Conservation (phyloP, 2,329 filamentous ascomycete species). For the Myriosclerotinia curreyana region DNA sequence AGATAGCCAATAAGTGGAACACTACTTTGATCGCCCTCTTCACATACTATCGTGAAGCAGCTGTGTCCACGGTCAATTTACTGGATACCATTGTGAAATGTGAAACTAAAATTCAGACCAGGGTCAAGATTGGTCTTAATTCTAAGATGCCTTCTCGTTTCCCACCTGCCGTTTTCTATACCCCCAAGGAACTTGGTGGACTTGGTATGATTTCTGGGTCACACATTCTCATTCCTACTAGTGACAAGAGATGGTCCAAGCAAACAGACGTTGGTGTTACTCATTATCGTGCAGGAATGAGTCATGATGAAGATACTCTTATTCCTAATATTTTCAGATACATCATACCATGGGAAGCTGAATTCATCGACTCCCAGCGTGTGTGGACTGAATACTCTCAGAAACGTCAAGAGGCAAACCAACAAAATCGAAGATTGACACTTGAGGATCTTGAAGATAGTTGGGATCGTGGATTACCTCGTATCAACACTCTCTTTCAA, state of each 20-base stretch:
- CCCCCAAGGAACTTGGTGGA: slow-evolving; percentile 94
- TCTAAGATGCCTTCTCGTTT: slow-evolving; percentile 99
- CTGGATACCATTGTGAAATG: slow-evolving; percentile 99
- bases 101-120: slow-evolving; percentile 98
- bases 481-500: slow-evolving; percentile 98
- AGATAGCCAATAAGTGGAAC: slow-evolving; percentile 99
- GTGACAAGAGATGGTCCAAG: slow-evolving; percentile 97
- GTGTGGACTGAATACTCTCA: slow-evolving; percentile 99
- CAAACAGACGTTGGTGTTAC: slow-evolving; percentile 97
- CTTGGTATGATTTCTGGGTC: slow-evolving; percentile 98
- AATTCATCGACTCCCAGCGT: slow-evolving; percentile 97
- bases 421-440: slow-evolving; percentile 91
- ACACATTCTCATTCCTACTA: slow-evolving; percentile 94
- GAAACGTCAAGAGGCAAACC: slow-evolving; percentile 93
- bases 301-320: slow-evolving; percentile 93
- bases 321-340: slow-evolving; percentile 99
- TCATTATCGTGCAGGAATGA: slow-evolving; percentile 97
- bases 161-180: slow-evolving; percentile 97
- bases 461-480: slow-evolving; percentile 94
- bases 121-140: slow-evolving; percentile 97
- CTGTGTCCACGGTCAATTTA: slow-evolving; percentile 89
- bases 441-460: slow-evolving; percentile 96
- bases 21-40: slow-evolving; percentile 95
- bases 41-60: slow-evolving; percentile 97
- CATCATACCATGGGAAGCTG: slow-evolving; percentile 98